Evolutionary conservation across 768 basidiomycete species (phyloP).

Genomic region (Pholiota molesta): DNA sequence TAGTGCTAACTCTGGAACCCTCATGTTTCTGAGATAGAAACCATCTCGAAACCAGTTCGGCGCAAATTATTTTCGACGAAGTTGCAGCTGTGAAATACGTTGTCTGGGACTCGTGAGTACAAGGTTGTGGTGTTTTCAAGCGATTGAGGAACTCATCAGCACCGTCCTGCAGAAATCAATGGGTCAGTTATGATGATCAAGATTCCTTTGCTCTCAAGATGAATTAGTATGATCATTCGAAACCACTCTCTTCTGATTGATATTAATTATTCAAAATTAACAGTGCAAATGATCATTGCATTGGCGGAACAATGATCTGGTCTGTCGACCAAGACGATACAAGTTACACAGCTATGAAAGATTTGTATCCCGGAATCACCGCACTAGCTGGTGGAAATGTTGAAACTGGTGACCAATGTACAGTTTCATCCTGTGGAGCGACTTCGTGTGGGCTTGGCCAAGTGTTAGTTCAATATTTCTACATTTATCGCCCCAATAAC

Average conservation of each 20-base stretch:
- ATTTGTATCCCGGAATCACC: background rate
- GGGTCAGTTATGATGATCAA: conserved; percentile 30
- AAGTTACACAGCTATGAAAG: conserved; percentile 5
- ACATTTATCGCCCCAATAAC: background rate
- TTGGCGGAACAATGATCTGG: conserved; percentile 30
- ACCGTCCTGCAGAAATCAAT: conserved; percentile 20
- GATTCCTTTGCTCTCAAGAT: conserved; percentile 26
- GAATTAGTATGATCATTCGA: conserved; percentile 13
- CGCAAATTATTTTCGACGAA: conserved; percentile 21
- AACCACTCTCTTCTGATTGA: background rate
- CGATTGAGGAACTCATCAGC: background rate
- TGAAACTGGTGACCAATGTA: conserved; percentile 15
- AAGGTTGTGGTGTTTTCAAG: background rate
- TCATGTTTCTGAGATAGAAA: conserved; percentile 21
- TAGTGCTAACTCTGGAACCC: conserved; percentile 14
- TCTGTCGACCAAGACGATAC: conserved; percentile 13
- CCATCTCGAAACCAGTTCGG: conserved; percentile 14
- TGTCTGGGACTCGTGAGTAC: conserved; percentile 19
- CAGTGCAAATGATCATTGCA: conserved; percentile 22
- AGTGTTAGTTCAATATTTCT: background rate
- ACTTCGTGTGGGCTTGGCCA: conserved; percentile 1
- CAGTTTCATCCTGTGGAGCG: conserved; percentile 1
- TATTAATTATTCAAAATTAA: background rate
- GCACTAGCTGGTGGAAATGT: conserved; percentile 4
- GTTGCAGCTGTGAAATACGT: conserved; percentile 28